Conservation (phyloP, 2,329 filamentous ascomycete genomes). For the Aspergillus pseudoglaucus region DNA sequence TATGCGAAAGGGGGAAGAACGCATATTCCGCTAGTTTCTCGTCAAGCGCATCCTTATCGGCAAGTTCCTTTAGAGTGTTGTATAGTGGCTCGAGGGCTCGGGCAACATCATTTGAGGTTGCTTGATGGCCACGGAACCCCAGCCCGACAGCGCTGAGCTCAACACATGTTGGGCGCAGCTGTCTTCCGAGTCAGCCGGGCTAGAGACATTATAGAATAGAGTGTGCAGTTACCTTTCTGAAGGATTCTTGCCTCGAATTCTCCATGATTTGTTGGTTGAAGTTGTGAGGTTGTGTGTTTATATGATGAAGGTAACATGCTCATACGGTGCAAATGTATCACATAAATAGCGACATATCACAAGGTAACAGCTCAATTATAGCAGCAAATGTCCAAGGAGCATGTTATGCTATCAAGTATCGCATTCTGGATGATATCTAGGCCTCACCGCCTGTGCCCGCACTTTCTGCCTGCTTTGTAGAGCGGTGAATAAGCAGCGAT, state of each 20-base stretch:
- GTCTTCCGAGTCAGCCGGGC: conserved; percentile 14
- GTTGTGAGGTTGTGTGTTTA: background rate
- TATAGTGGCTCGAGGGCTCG: conserved; percentile 42
- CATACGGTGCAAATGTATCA: background rate
- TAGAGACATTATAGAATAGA: conserved; percentile 2
- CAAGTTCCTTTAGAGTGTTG: conserved; percentile 33
- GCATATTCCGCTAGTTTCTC: conserved; percentile 84
- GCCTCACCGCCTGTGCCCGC: conserved; percentile 12
- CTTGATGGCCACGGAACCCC: conserved; percentile 42
- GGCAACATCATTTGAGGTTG: conserved; percentile 42
- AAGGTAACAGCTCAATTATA: background rate
- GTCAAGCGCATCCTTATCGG: conserved; percentile 51
- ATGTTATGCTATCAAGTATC: background rate
- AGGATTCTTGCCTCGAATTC: conserved; percentile 33
- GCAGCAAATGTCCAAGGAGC: no score
- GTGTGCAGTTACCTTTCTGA: conserved; percentile 30
- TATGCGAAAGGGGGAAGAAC: conserved; percentile 85
- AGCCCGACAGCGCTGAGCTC: conserved; percentile 51
- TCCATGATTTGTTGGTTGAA: conserved; percentile 23
- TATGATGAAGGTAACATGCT: background rate
- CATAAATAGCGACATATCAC: background rate
- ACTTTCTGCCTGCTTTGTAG: conserved; percentile 18
- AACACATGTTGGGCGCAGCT: conserved; percentile 56
- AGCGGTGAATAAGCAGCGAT: conserved; percentile 15
- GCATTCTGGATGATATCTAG: background rate